These are phyloP conservation scores for Rosa chinensis DNA, from an alignment of 306 rosid species.

Conservation along the genomic window DNA sequence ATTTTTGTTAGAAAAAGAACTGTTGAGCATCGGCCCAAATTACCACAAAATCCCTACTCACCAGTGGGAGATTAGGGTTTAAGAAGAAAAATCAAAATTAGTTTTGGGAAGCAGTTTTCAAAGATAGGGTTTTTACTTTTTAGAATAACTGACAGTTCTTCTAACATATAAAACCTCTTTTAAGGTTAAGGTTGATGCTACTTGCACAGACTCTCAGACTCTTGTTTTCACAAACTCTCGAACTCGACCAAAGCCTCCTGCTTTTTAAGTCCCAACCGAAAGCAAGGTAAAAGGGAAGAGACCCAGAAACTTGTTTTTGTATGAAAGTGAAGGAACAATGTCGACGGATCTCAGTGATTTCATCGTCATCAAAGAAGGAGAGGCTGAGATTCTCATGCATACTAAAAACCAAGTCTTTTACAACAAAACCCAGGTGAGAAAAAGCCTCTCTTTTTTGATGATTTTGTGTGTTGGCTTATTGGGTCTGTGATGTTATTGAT, in stretches of 20 bases:
- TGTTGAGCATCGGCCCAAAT: too few species aligned
- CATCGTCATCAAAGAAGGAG: constrained; percentile 83
- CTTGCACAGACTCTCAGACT: neutral
- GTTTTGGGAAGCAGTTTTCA: too few species aligned
- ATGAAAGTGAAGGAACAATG: constrained; percentile 49
- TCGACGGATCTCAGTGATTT: constrained; percentile 64
- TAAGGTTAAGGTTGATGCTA: neutral
- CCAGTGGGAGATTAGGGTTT: too few species aligned
- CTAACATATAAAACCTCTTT: neutral
- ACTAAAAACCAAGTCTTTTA: constrained; percentile 85
- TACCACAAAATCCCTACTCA: too few species aligned
- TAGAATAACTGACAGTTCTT: neutral
- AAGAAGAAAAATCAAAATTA: too few species aligned
- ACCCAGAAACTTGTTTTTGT: constrained; percentile 36
- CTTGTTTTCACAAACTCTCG: neutral
- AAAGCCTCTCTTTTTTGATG: constrained; percentile 22
- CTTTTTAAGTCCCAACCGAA: neutral
- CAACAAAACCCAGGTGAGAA: constrained; percentile 82
- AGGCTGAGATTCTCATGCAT: constrained; percentile 98
- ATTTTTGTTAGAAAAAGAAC: too few species aligned
- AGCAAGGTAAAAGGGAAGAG: neutral
- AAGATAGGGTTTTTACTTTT: constrained; percentile 7
- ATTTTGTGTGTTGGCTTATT: constrained; percentile 7
- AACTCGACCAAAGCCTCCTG: neutral
- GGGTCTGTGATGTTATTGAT: constrained; percentile 20